A percentile compares a stretch with the other conserved stretches of the same genome.
phyloP scores from a whole-genome alignment of 352 stramenopile genomes.

The Globisporangium alternatum region DNA sequence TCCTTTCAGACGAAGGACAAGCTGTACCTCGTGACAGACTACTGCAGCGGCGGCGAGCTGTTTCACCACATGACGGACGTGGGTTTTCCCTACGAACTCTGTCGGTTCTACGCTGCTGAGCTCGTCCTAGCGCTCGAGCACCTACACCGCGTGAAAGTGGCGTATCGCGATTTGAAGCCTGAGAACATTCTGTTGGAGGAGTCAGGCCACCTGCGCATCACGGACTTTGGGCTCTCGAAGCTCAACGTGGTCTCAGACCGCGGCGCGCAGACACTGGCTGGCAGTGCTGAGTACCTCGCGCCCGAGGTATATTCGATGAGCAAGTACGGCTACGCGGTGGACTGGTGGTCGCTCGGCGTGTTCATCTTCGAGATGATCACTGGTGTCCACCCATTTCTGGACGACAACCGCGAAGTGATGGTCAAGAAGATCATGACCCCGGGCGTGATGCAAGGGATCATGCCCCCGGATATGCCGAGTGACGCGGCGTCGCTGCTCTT shows the following conservation, averaged over 20 bases:
- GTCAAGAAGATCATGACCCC: constrained; percentile 88
- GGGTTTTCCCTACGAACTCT: constrained; percentile 63
- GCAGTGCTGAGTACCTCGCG: constrained; percentile 89
- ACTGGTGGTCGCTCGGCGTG: constrained; percentile 92
- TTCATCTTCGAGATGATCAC: constrained; percentile 92
- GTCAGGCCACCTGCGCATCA: constrained; percentile 95
- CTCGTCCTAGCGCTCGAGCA: constrained; percentile 93
- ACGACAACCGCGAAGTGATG: constrained; percentile 82
- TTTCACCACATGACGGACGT: constrained; percentile 97
- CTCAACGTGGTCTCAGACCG: constrained; percentile 71
- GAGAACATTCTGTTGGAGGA: constrained; percentile 93
- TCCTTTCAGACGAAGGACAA: constrained; percentile 95
- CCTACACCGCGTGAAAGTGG: constrained; percentile 93
- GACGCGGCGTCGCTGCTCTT: constrained; percentile 71
- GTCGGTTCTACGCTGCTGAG: constrained; percentile 95
- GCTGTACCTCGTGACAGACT: constrained; percentile 88
- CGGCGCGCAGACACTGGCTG: constrained; percentile 66
- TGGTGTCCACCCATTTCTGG: constrained; percentile 84
- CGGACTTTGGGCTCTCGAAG: constrained; percentile 94
- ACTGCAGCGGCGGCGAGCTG: constrained; percentile 94
- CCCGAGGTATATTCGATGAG: constrained; percentile 79
- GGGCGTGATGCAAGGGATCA: constrained; percentile 47
- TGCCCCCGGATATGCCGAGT: constrained; percentile 66
- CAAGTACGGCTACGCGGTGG: constrained; percentile 83
- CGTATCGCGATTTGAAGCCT: constrained; percentile 97